Conservation (phyloP, 177 flowering plant species). For the Vitis hybrid region DNA sequence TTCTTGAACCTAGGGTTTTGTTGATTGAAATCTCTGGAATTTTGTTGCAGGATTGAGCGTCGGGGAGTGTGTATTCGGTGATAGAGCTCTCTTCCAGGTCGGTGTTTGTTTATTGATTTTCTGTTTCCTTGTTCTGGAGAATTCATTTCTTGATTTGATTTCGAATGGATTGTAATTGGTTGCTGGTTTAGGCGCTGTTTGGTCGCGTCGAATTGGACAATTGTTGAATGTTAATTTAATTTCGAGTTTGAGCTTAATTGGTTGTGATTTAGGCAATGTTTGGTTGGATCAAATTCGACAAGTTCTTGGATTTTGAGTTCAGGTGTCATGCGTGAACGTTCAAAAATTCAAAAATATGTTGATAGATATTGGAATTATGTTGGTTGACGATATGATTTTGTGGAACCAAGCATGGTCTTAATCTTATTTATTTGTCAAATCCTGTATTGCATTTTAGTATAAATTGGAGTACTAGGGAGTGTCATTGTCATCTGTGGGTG, state of each 20-base stretch:
- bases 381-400: too few relatives aligned
- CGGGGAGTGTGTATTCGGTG: not conserved
- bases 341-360: too few relatives aligned
- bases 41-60: constrained; percentile 13
- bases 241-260: too few relatives aligned
- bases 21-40: constrained; percentile 4
- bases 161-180: constrained; percentile 1
- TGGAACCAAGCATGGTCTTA: too few relatives aligned
- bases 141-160: not conserved
- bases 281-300: too few relatives aligned
- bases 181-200: not conserved
- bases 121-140: not conserved
- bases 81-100: not conserved
- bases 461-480: not conserved
- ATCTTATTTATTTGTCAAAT: too few relatives aligned
- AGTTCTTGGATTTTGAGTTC: too few relatives aligned
- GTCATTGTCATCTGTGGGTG: not conserved
- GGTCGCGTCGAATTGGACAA: too few relatives aligned
- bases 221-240: too few relatives aligned
- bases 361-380: too few relatives aligned
- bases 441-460: not conserved
- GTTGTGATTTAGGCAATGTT: too few relatives aligned
- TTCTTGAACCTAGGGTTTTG: not conserved
- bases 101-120: constrained; percentile 3
- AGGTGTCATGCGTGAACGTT: rapidly evolving